Evolutionary conservation across 805 yeast genomes (phyloP), one percentile per base, ranked within the genome.

Genomic region (Yarrowia yakushimensis): DNA sequence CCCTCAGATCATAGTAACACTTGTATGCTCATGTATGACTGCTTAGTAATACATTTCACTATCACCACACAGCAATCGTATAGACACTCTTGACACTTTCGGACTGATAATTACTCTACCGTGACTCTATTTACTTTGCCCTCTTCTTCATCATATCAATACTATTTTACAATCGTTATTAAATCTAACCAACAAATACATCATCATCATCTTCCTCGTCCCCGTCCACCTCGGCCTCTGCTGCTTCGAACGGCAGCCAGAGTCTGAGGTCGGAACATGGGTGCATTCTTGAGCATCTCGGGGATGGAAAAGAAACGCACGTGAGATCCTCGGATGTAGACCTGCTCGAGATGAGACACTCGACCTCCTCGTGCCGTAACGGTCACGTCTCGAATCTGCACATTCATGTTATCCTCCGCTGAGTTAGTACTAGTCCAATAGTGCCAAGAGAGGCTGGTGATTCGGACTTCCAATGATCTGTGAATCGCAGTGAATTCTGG

Each of bases 401-500:
- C 84, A 72, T 93, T 93, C 98, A 93, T 94, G 73, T 87, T 92
- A 69, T 93, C 98, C 75, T 93, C 97, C 50, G 80, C 76, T 36
- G 31, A 25, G 34, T 43, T 50, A 60, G 63, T 18, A 22, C 23
- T 10, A 3, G 13, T 20, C 12, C 13, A 30, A n/a, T n/a, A n/a
- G n/a, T n/a, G n/a, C n/a, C n/a, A n/a, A n/a, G n/a, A n/a, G n/a
- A n/a, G n/a, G n/a, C n/a, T n/a, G n/a, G n/a, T n/a, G n/a, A n/a
- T n/a, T n/a, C n/a, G n/a, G n/a, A n/a, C n/a, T n/a, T n/a, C n/a
- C n/a, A n/a, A n/a, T n/a, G n/a, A n/a, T n/a, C n/a, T n/a, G n/a
- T n/a, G n/a, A n/a, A n/a, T n/a, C n/a, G n/a, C n/a, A n/a, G n/a
- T n/a, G n/a, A n/a, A n/a, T n/a, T n/a, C n/a, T n/a, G n/a, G n/a